phyloP scores from a whole-genome alignment of 495 filamentous ascomycete species.

The Halenospora varia region DNA sequence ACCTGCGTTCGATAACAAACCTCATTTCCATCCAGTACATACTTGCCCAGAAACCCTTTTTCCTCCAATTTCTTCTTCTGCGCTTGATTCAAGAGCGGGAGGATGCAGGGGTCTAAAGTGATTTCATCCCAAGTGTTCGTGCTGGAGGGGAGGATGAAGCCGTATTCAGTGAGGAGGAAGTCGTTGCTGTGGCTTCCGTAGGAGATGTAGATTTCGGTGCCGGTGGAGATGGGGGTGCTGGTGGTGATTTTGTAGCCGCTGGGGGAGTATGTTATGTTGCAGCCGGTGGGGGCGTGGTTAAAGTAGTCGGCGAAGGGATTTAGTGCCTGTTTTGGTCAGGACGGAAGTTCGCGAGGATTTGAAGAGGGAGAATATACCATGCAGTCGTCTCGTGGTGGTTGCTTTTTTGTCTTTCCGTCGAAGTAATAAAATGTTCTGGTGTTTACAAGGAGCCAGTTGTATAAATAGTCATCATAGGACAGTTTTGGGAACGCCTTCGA shows the following conservation, averaged over 20 bases:
- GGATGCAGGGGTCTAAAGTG: constrained; percentile 53
- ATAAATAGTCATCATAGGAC: constrained; percentile 51
- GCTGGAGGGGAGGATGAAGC: constrained; percentile 48
- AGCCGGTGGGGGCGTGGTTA: constrained; percentile 55
- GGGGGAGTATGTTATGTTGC: constrained; percentile 17
- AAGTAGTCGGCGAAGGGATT: constrained; percentile 70
- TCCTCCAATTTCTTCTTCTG: constrained; percentile 39
- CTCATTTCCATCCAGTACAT: constrained; percentile 22
- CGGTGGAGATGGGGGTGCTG: constrained; percentile 29
- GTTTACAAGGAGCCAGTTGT: constrained; percentile 67
- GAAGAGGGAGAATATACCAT: background rate
- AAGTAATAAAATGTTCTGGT: constrained; percentile 61
- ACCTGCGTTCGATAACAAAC: constrained; percentile 54
- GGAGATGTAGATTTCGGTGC: constrained; percentile 61
- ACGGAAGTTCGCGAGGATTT: no score
- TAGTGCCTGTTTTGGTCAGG: constrained; percentile 38
- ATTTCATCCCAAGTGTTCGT: constrained; percentile 50
- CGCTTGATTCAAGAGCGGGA: constrained; percentile 34
- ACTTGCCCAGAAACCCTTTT: constrained; percentile 45
- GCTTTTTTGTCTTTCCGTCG: background rate
- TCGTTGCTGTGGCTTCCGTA: constrained; percentile 69
- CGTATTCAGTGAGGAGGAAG: constrained; percentile 65
- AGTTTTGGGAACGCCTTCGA: constrained; percentile 47
- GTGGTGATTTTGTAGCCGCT: constrained; percentile 15
- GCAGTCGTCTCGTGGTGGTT: constrained; percentile 47